Conservation (phyloP, 2,329 filamentous ascomycete genomes). For the Aureobasidium vineae region DNA sequence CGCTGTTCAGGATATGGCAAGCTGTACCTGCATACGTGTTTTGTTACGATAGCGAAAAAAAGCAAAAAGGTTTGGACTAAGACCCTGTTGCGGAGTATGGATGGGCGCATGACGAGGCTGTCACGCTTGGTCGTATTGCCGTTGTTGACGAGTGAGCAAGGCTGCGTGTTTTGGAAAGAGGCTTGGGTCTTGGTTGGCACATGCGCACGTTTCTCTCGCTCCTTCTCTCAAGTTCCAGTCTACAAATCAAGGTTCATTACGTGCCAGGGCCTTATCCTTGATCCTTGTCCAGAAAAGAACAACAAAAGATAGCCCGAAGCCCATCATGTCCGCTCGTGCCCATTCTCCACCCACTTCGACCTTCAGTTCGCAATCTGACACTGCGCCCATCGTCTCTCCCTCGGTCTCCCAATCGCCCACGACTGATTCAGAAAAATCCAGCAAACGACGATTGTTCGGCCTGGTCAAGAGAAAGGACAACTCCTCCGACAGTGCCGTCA, state of each 20-base stretch:
- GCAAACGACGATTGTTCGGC: constrained; percentile 31
- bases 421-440: constrained; percentile 26
- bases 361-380: constrained; percentile 16
- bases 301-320: not conserved
- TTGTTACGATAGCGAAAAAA: not conserved
- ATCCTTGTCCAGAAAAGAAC: not conserved
- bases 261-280: constrained; percentile 15
- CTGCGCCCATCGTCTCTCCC: constrained; percentile 9
- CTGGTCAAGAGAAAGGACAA: constrained; percentile 30
- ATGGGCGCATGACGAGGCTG: constrained; percentile 19
- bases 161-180: constrained; percentile 5
- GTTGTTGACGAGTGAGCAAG: constrained; percentile 12
- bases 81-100: constrained; percentile 14
- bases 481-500: constrained; percentile 17
- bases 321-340: constrained; percentile 18
- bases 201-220: constrained; percentile 8
- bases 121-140: constrained; percentile 3
- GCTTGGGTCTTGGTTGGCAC: not conserved
- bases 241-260: constrained; percentile 18
- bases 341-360: constrained; percentile 15
- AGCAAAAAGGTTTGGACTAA: not conserved
- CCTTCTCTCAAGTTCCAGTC: not conserved
- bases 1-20: not conserved
- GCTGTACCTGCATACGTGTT: constrained; percentile 23
- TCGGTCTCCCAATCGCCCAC: not conserved